Conservation (phyloP, 805 yeast species). For the Saturnispora saitoi region DNA sequence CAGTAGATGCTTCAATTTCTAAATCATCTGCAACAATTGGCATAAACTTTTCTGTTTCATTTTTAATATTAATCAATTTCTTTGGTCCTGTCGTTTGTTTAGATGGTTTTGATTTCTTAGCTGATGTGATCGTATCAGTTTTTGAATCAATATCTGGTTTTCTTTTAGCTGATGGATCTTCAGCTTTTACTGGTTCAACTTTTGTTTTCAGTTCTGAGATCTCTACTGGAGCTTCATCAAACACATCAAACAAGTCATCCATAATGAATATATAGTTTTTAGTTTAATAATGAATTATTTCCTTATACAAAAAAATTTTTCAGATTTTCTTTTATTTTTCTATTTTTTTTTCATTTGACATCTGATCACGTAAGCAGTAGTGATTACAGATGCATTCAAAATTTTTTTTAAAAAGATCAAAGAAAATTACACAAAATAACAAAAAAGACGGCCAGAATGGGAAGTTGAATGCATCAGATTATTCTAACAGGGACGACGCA, state of each 20-base stretch:
- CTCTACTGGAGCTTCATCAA: slow-evolving; percentile 42
- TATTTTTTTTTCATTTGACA: not conserved
- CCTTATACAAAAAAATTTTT: not conserved
- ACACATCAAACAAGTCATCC: slow-evolving; percentile 57
- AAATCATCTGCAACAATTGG: slow-evolving; percentile 82
- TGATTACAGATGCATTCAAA: not conserved
- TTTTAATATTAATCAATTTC: slow-evolving; percentile 29
- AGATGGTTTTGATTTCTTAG: slow-evolving; percentile 23
- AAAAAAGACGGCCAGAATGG: too few relatives aligned
- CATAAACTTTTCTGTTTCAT: slow-evolving; percentile 29
- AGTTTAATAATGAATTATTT: not conserved
- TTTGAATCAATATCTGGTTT: slow-evolving; percentile 2
- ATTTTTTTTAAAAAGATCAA: too few relatives aligned
- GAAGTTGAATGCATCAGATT: too few relatives aligned
- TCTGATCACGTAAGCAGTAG: not conserved
- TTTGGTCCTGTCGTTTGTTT: slow-evolving; percentile 19
- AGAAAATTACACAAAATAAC: too few relatives aligned
- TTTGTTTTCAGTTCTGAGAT: slow-evolving; percentile 17
- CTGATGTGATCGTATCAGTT: slow-evolving; percentile 2
- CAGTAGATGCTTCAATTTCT: slow-evolving; percentile 84
- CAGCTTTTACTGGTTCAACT: not conserved
- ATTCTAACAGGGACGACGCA: too few relatives aligned
- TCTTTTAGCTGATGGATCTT: not conserved
- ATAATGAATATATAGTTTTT: slow-evolving; percentile 9
- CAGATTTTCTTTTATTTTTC: not conserved